phyloP scores from a whole-genome alignment of 2,329 filamentous ascomycete species.

The Taxawa tesnikishii region DNA sequence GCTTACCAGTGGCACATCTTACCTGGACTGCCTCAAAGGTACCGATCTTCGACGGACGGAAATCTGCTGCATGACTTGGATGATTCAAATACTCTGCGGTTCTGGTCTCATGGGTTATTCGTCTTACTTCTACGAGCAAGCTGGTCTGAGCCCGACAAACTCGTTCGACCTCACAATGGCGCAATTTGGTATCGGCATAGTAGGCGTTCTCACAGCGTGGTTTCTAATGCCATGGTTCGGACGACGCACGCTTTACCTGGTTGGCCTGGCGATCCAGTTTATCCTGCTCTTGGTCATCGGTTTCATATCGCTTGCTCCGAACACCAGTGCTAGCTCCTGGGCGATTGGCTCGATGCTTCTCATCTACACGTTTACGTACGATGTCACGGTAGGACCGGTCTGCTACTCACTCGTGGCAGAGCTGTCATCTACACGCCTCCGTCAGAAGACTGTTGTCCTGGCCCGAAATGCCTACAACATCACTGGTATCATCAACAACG shows the following conservation, averaged over 20 bases:
- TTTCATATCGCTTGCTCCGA: constrained; percentile 9
- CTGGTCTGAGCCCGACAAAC: constrained; percentile 28
- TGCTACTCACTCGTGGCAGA: constrained; percentile 19
- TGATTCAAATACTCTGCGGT: constrained; percentile 35
- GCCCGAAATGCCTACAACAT: constrained; percentile 18
- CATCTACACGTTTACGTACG: constrained; percentile 30
- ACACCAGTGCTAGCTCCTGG: constrained; percentile 17
- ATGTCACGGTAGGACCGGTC: constrained; percentile 17
- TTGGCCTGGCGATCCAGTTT: constrained; percentile 44
- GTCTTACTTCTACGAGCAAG: constrained; percentile 37
- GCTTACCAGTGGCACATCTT: constrained; percentile 61
- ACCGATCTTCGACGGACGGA: constrained; percentile 68
- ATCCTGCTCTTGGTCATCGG: constrained; percentile 14
- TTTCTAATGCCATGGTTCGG: constrained; percentile 60
- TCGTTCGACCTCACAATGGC: constrained; percentile 39
- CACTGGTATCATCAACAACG: constrained; percentile 12
- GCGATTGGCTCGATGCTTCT: constrained; percentile 36
- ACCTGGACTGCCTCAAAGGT: constrained; percentile 75
- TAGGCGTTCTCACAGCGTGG: constrained; percentile 72
- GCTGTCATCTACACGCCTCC: constrained; percentile 15
- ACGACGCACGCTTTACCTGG: constrained; percentile 63
- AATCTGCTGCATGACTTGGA: constrained; percentile 45
- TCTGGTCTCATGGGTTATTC: constrained; percentile 36
- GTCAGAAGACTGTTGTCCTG: constrained; percentile 17
- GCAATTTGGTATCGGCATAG: constrained; percentile 58